Evolutionary conservation across 306 rosid species (phyloP).

Genomic region (Dryas drummondii): DNA sequence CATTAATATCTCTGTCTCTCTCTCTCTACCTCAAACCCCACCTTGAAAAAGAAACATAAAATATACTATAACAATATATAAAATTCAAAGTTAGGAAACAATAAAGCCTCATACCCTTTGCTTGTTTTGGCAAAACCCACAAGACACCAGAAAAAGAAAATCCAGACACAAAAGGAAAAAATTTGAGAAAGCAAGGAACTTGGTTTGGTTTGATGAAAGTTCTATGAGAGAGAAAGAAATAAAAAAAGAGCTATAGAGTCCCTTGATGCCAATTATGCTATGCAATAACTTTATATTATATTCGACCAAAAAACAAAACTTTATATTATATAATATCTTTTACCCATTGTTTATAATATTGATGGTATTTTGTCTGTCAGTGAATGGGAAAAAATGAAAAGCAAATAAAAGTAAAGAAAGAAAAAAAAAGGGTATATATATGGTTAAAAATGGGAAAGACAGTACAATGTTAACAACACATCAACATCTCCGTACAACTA

Average conservation of each 20-base stretch:
- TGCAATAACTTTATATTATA: too few relatives aligned
- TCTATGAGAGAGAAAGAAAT: too few relatives aligned
- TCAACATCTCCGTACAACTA: constrained; percentile 48
- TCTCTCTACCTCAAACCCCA: constrained; percentile 13
- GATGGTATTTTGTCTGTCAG: too few relatives aligned
- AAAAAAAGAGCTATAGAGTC: too few relatives aligned
- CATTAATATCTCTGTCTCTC: background rate
- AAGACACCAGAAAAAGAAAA: constrained; percentile 16
- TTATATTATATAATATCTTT: too few relatives aligned
- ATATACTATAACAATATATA: background rate
- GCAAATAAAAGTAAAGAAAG: background rate
- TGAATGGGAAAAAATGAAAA: too few relatives aligned
- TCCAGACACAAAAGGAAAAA: background rate
- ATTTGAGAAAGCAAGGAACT: background rate
- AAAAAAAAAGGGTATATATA: too few relatives aligned
- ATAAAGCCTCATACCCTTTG: constrained; percentile 33
- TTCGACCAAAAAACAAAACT: too few relatives aligned
- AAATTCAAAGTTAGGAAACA: background rate
- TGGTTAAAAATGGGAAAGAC: background rate
- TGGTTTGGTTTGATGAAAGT: background rate
- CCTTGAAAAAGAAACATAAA: constrained; percentile 16
- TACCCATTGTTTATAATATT: too few relatives aligned
- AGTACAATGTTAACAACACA: constrained; percentile 34
- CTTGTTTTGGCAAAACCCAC: constrained; percentile 54
- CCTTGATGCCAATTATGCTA: too few relatives aligned